Evolutionary conservation across 2,329 filamentous ascomycete species (phyloP), one percentile per base, ranked within the genome.

Genomic region (Fusarium sp.): DNA sequence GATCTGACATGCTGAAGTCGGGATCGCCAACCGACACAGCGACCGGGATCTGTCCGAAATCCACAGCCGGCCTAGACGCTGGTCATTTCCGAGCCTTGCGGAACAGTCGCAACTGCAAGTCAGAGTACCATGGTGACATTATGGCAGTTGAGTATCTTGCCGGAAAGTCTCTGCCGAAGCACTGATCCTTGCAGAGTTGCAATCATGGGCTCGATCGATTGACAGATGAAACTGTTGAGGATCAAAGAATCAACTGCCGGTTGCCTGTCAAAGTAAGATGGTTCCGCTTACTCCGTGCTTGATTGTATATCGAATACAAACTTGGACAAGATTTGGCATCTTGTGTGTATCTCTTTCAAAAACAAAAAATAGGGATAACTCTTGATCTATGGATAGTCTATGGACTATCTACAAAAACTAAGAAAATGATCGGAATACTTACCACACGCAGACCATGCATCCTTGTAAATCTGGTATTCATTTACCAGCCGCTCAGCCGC

Each of bases 81-180:
- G 49, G 49, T 14, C 32, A 25, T 30, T 13, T 11, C 10, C 27
- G 27, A 30, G 27, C 4, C 27, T 30, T 30, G 11, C 3, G 27
- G 9, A 30, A 30, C 33, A 47, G 27, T 27, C 23, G 20, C 11
- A 33, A 41, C 27, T 56, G 27, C 56, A 56, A 23, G 35, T 43
- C 11, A 41, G 25, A 32, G 51, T 48, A 22, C 11, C 10, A 22
- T 47, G 35, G 51, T 56, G 56, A 59, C 35, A 56, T 56, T 8
- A 25, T 23, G 25, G 51, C 27, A 35, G 33, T 20, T 35, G 23
- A 20, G 20, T 22, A 14, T 14, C 17, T 20, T 27, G 20, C 41
- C 27, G n/a, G 41, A 47, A 22, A 11, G 15, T 20, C 40, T 22
- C 32, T 19, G 10, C 14, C 20, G 17, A 39, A 33, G 46, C 14